A percentile compares a stretch with the other conserved stretches of the same genome.
Conservation (phyloP, 495 filamentous ascomycete genomes). For the Daldinia bambusicola region DNA sequence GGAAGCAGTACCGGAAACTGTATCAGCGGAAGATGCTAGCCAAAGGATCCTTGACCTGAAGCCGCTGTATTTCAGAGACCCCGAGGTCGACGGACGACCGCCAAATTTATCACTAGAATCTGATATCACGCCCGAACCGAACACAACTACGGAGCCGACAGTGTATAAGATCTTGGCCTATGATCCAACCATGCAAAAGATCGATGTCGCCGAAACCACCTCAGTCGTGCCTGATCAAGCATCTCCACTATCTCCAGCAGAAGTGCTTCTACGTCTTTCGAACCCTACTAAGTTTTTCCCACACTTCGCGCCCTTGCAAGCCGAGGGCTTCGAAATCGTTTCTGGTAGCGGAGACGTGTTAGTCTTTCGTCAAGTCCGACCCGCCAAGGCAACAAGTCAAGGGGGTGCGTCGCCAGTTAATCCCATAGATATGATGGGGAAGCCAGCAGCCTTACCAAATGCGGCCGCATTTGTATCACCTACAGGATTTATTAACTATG, state of each 20-base stretch:
- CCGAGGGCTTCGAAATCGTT: constrained; percentile 78
- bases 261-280: constrained; percentile 72
- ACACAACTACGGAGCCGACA: constrained; percentile 49
- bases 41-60: constrained; percentile 24
- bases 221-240: constrained; percentile 62
- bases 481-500: constrained; percentile 68
- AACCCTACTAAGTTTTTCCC: constrained; percentile 78
- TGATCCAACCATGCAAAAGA: constrained; percentile 68
- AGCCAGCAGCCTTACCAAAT: constrained; percentile 45
- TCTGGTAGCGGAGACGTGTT: constrained; percentile 75
- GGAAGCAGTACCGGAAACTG: constrained; percentile 9
- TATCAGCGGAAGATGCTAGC: constrained; percentile 12
- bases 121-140: constrained; percentile 17
- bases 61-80: constrained; percentile 36
- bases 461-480: constrained; percentile 66
- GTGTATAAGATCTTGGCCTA: constrained; percentile 79
- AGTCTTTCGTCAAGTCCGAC: constrained; percentile 71
- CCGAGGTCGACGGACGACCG: constrained; percentile 42
- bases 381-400: constrained; percentile 34
- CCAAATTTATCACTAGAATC: constrained; percentile 12
- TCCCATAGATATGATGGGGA: constrained; percentile 67
- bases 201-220: constrained; percentile 71
- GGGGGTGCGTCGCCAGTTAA: constrained; percentile 51
- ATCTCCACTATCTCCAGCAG: constrained; percentile 62
- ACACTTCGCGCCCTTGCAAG: constrained; percentile 70